Conservation (phyloP, 208 protist species). For the Crithidia sp. region DNA sequence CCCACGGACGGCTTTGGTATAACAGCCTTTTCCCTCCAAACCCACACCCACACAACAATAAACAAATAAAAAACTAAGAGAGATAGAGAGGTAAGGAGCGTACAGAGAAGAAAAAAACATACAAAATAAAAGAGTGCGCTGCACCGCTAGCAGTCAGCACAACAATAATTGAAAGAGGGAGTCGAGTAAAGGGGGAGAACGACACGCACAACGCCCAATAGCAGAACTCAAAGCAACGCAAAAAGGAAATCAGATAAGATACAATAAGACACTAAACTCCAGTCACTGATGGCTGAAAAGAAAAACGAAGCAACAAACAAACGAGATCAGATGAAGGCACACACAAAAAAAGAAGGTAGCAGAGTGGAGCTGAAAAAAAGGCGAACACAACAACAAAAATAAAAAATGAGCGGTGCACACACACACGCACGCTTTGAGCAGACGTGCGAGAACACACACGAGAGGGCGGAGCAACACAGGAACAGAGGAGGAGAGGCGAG, state of each 20-base stretch:
- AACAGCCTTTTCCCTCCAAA: no score
- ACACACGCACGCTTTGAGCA: no score
- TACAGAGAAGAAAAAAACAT: background rate
- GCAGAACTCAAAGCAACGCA: background rate
- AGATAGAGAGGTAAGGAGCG: background rate
- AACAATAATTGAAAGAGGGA: background rate
- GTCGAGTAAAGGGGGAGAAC: no score
- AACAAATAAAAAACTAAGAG: conserved; percentile 3
- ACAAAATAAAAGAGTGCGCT: background rate
- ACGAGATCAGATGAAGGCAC: background rate
- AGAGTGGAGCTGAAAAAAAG: background rate
- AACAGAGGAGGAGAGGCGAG: background rate
- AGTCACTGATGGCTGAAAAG: background rate
- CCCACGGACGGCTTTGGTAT: no score
- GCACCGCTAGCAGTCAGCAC: no score
- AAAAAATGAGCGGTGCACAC: no score
- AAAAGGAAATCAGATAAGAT: background rate
- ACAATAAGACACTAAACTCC: no score
- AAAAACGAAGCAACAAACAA: background rate
- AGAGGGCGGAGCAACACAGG: background rate
- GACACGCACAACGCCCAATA: no score
- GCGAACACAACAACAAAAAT: background rate
- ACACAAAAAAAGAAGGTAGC: background rate
- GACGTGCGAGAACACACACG: background rate
- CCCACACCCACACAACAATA: background rate